These are phyloP conservation scores for Fusarium longipes DNA, from an alignment of 2,329 filamentous ascomycete species.

Conservation along the genomic window DNA sequence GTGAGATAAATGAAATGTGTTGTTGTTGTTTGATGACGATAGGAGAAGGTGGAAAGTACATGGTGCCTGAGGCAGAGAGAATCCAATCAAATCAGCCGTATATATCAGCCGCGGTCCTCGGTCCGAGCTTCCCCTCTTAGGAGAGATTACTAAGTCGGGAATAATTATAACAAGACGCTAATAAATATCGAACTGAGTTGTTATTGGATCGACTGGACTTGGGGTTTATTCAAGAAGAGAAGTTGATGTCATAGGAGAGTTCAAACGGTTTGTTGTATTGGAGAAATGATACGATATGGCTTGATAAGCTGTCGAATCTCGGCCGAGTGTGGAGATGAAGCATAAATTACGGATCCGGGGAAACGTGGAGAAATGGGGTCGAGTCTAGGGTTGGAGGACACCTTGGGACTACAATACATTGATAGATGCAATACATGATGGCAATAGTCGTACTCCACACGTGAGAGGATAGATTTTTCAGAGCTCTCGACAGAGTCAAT, in stretches of 20 bases:
- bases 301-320: not conserved
- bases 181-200: not conserved
- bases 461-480: no score
- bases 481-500: no score
- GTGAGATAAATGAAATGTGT: slow-evolving; percentile 11
- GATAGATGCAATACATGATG: not conserved
- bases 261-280: not conserved
- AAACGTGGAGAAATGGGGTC: not conserved
- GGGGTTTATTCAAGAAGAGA: no score
- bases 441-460: no score
- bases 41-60: not conserved
- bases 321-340: not conserved
- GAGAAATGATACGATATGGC: not conserved
- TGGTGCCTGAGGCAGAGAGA: slow-evolving; percentile 11
- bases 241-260: not conserved
- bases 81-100: slow-evolving; percentile 6
- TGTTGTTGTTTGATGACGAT: slow-evolving; percentile 7
- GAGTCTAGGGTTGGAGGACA: not conserved
- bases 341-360: slow-evolving; percentile 1
- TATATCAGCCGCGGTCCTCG: slow-evolving; percentile 21
- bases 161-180: not conserved
- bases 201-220: no score
- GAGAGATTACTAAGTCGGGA: not conserved
- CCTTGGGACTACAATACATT: not conserved
- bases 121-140: slow-evolving; percentile 2